Evolutionary conservation across 805 yeast species (phyloP), one percentile per base, ranked within the genome.

Genomic region (Pichia membranifaciens): DNA sequence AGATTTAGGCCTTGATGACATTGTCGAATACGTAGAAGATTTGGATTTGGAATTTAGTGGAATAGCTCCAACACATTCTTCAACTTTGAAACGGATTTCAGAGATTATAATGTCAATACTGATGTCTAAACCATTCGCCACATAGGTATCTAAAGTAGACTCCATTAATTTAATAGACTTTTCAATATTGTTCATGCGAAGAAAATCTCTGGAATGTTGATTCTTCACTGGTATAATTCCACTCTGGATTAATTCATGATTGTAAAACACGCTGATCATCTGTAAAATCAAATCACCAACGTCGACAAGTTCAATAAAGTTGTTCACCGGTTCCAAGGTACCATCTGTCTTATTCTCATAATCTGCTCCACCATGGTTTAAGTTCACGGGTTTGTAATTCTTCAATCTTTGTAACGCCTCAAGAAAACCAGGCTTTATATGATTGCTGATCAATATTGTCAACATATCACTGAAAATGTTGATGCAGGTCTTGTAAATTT

Each of bases 281-380:
- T 91, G 97, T 57, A 88, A 83, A 20, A 93, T 87, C 48, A 91
- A 70, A 63, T 91, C 99, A 4, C 96, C 97, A 50, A 87, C 82
- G 56, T 90, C 93, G 32, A 93, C 93, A 48, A 93, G 73, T 60
- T 91, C 97, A 16, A 95, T 84, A 57, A 93, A 91, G 39, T 86
- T 79, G 0, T 84, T 84, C 45, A 91, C 71, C 0, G 98, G 98
- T 52, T 85, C 95, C n/a, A 86, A 82, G 7, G 75, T 71, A 59
- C 16, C 17, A 41, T 31, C 33, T 6, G 3, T 9, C 13, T 41
- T 20, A 16, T 21, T 58, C 49, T 45, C 40, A 15, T 37, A 38
- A 28, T 36, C 37, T 7, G 10, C 29, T 10, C 29, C 29, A 25
- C 29, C 10, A 8, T 25, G 29, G 9, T 39, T 39, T 4, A 45